Evolutionary conservation across 1,284 basidiomycete species (phyloP).

Genomic region (Moesziomyces antarcticus): DNA sequence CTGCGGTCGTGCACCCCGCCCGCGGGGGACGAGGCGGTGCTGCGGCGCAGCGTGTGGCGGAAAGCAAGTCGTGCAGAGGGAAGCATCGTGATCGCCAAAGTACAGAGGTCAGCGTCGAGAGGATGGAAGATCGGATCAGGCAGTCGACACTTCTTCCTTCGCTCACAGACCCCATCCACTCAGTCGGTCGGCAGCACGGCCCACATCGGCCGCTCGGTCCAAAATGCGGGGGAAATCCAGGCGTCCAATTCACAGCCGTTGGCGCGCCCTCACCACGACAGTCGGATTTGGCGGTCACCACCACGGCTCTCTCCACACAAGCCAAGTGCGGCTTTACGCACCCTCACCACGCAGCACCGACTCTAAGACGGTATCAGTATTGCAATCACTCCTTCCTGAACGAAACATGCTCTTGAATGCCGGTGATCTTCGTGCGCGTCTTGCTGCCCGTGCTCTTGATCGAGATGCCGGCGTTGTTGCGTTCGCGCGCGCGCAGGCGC

Average conservation of each 20-base stretch:
- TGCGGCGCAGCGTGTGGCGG: conserved; percentile 23
- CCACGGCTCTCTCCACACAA: not conserved
- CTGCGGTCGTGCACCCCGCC: conserved; percentile 41
- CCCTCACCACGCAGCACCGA: not conserved
- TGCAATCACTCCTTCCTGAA: not conserved
- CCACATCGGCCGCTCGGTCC: not conserved
- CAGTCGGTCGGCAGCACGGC: conserved; percentile 14
- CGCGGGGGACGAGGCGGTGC: conserved; percentile 1
- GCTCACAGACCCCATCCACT: not conserved
- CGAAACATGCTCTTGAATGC: not conserved
- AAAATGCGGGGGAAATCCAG: conserved; percentile 16
- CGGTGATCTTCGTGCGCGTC: conserved; percentile 12
- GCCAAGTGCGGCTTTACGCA: not conserved
- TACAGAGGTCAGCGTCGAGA: not conserved
- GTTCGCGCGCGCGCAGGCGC: conserved; percentile 18
- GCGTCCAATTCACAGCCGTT: conserved; percentile 2
- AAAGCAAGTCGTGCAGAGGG: conserved; percentile 23
- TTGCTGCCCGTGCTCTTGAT: conserved; percentile 28
- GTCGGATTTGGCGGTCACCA: conserved; percentile 31
- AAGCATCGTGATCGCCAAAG: conserved; percentile 15
- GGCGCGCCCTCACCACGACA: not conserved
- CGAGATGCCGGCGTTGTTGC: conserved; percentile 24
- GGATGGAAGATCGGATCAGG: not conserved
- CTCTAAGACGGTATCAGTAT: not conserved
- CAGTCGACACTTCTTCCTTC: not conserved